These are phyloP conservation scores for Apiospora hydei DNA, from an alignment of 2,329 filamentous ascomycete species.

Conservation along the genomic window DNA sequence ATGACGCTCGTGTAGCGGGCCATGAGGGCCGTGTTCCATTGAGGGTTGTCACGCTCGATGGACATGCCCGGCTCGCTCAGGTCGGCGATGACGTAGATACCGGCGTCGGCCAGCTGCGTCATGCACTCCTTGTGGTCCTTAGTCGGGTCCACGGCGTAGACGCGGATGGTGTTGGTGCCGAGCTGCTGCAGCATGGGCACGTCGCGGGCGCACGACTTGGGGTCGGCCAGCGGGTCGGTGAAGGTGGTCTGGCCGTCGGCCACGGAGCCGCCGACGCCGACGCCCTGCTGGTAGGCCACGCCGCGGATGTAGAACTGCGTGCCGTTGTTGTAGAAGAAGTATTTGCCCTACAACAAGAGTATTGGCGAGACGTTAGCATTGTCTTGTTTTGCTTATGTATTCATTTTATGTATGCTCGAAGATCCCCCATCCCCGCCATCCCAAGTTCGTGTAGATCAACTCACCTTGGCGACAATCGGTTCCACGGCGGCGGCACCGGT, in stretches of 20 bases:
- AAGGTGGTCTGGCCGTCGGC: slow-evolving; percentile 51
- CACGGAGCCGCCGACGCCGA: slow-evolving; percentile 49
- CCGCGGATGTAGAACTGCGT: slow-evolving; percentile 66
- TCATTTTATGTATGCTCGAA: not conserved
- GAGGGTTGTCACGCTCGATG: slow-evolving; percentile 70
- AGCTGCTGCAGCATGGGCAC: slow-evolving; percentile 70
- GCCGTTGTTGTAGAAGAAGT: slow-evolving; percentile 71
- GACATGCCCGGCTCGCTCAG: slow-evolving; percentile 71
- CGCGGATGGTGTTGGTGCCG: slow-evolving; percentile 75
- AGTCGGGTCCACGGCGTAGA: slow-evolving; percentile 74
- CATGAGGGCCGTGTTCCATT: slow-evolving; percentile 73
- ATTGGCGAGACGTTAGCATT: not conserved
- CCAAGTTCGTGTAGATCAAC: not conserved
- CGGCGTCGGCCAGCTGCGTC: slow-evolving; percentile 68
- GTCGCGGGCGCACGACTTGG: slow-evolving; percentile 68
- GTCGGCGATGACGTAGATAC: slow-evolving; percentile 79
- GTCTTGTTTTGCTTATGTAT: not conserved
- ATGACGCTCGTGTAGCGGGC: slow-evolving; percentile 73
- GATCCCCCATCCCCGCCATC: not conserved
- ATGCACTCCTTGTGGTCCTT: slow-evolving; percentile 72
- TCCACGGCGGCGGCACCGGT: slow-evolving; percentile 26
- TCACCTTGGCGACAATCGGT: slow-evolving; percentile 31
- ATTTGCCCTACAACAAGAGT: slow-evolving; percentile 26
- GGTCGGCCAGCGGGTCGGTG: slow-evolving; percentile 72
- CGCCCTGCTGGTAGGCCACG: slow-evolving; percentile 76